Conservation (phyloP, 225 moss, liverwort and hornwort genomes). For the Sphagnum contortum region DNA sequence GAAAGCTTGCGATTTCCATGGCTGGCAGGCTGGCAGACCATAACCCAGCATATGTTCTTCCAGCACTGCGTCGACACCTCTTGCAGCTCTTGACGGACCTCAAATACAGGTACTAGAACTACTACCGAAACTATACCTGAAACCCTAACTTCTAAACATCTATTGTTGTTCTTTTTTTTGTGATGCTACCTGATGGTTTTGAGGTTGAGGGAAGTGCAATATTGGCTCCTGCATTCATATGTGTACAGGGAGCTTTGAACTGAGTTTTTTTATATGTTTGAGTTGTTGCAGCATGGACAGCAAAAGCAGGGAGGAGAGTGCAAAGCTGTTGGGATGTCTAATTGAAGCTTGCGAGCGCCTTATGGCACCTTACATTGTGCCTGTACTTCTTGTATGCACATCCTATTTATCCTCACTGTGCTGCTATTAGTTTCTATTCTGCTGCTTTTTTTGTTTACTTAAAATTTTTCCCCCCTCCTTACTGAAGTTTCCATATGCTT, state of each 20-base stretch:
- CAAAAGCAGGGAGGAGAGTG: conserved; percentile 97
- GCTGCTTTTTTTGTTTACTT: not conserved
- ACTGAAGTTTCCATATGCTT: no score
- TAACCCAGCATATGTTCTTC: conserved; percentile 98
- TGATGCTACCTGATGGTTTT: no score
- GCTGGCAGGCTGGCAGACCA: conserved; percentile 83
- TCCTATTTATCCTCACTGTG: not conserved
- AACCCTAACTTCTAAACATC: no score
- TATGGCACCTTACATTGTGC: conserved; percentile 83
- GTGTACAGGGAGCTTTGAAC: no score
- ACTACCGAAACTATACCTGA: no score
- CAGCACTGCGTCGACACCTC: conserved; percentile 91
- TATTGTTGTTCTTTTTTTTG: no score
- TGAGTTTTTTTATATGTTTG: no score
- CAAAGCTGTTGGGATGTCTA: conserved; percentile 88
- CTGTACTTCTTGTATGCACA: conserved; percentile 64
- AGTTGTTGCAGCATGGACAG: conserved; percentile 60
- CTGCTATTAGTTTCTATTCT: not conserved
- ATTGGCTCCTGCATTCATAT: no score
- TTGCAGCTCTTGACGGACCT: conserved; percentile 83
- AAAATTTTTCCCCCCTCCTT: no score
- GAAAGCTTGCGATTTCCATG: conserved; percentile 86
- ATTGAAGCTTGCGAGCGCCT: conserved; percentile 93
- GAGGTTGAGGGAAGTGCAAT: no score
- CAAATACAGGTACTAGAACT: conserved; percentile 42